These are phyloP conservation scores for Talaromyces borbonicus DNA, from an alignment of 495 filamentous ascomycete species.

Conservation along the genomic window DNA sequence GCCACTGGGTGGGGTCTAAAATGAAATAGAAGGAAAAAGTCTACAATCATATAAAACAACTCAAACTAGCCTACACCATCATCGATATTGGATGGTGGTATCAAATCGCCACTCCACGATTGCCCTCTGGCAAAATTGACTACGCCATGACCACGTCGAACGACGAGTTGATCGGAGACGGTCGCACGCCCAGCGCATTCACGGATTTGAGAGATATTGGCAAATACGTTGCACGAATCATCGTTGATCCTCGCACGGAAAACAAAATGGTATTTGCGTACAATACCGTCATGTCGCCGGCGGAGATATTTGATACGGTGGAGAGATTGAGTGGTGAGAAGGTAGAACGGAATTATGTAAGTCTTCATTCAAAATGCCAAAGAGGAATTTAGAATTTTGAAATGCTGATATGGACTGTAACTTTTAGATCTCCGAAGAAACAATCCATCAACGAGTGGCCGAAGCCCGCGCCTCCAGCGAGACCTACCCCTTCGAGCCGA, in stretches of 20 bases:
- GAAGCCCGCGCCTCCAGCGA: slow-evolving; percentile 35
- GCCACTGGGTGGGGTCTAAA: no score
- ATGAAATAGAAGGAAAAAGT: slow-evolving; percentile 41
- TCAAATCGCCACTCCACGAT: slow-evolving; percentile 38
- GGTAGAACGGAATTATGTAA: slow-evolving; percentile 38
- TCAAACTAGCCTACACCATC: slow-evolving; percentile 48
- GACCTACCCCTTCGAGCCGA: slow-evolving; percentile 37
- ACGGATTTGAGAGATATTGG: slow-evolving; percentile 49
- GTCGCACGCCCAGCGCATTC: slow-evolving; percentile 36
- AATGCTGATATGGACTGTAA: slow-evolving; percentile 3
- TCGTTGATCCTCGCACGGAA: slow-evolving; percentile 44
- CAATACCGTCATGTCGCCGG: slow-evolving; percentile 37
- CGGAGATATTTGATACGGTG: slow-evolving; percentile 38
- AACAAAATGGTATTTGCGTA: slow-evolving; percentile 49
- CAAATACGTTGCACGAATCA: slow-evolving; percentile 44
- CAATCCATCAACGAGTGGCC: slow-evolving; percentile 32
- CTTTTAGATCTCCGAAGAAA: slow-evolving; percentile 35
- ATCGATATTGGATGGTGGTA: slow-evolving; percentile 56
- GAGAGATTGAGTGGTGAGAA: slow-evolving; percentile 47
- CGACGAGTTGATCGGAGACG: slow-evolving; percentile 41
- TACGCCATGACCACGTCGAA: slow-evolving; percentile 36
- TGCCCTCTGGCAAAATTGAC: slow-evolving; percentile 45
- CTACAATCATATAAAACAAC: slow-evolving; percentile 43
- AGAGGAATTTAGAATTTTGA: background rate
- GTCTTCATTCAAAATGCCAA: slow-evolving; percentile 12